These are phyloP conservation scores for Cadophora luteo-olivacea DNA, from an alignment of 2,329 filamentous ascomycete genomes.

Conservation along the genomic window DNA sequence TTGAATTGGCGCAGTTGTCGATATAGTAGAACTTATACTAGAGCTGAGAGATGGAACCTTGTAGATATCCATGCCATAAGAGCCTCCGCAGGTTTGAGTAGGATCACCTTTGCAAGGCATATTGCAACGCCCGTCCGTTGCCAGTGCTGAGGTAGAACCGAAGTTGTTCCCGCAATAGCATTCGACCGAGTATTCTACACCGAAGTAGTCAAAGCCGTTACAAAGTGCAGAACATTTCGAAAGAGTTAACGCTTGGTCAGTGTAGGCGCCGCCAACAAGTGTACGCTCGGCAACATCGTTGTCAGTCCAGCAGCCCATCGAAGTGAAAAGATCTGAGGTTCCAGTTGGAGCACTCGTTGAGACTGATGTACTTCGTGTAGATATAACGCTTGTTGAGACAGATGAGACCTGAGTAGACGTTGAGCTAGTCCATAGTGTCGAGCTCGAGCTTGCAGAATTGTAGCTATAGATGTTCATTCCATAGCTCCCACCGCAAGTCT, in stretches of 20 bases:
- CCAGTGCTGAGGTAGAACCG: not conserved
- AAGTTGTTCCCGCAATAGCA: not conserved
- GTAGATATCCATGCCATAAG: not conserved
- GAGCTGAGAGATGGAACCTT: not conserved
- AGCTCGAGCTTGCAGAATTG: not conserved
- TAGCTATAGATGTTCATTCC: conserved; percentile 22
- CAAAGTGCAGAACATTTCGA: not conserved
- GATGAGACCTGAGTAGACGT: not conserved
- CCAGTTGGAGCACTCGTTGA: not conserved
- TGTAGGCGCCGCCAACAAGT: not conserved
- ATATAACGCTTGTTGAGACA: not conserved
- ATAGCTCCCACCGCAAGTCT: conserved; percentile 20
- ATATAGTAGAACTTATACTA: not conserved
- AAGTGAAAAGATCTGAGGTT: not conserved
- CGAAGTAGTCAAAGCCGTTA: not conserved
- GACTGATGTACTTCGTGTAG: not conserved
- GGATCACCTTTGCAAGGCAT: not conserved
- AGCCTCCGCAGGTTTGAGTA: not conserved
- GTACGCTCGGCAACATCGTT: not conserved
- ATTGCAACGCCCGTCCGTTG: not conserved
- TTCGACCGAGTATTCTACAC: not conserved
- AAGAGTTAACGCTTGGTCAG: not conserved
- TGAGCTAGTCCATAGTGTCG: not conserved
- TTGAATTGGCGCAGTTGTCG: not conserved
- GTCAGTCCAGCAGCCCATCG: not conserved